Base-by-base conservation (phyloP, 352 stramenopile species). In the Phytophthora hybrid region DNA sequence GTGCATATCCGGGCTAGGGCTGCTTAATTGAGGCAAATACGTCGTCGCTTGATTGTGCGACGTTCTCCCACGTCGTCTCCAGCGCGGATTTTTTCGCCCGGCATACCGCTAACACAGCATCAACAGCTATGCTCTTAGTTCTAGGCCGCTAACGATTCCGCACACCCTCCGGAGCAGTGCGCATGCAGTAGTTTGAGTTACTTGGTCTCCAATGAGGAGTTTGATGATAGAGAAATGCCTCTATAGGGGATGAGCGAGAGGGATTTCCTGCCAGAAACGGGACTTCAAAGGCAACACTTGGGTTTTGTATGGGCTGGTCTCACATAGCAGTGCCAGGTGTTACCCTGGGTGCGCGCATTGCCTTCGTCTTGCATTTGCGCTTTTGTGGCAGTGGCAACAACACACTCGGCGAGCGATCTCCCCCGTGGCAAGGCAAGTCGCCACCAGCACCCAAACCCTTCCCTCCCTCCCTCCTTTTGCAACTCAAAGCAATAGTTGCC, bases 341-440 rank as follows among this genome's bases (percentile, higher is more conserved):
- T 49, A 37, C 51, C 16, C 52, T 70, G 41, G 63, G 58, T 76
- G 44, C 58, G 64, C 55, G 59, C 53, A 77, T 76, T 73, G 73
- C 61, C 61, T 66, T 75, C 74, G 69, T 80, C 74, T 57, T 71
- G 68, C 71, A 77, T 79, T 77, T 74, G 59, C 47, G 32, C 62
- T 73, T 79, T 77, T 39, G 46, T 34, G 52, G 39, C 58, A 31
- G 46, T 59, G 39, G 51, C 46, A 47, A 76, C 54, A 66, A 67
- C 56, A 49, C 65, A 51, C 46, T 52, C 46, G 46, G 46, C 47
- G 47, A 55, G 16, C 44, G 44, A 23, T 55, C 19, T 26, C 46
- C 18, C 18, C 7, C 18, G 46, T 26, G 46, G 46, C 46, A 52
- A 52, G 19, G 18, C 44, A 23, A 52, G 44, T 23, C 44, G 44